phyloP scores from a whole-genome alignment of 441 rosid species.

The Jatropha podagrica region DNA sequence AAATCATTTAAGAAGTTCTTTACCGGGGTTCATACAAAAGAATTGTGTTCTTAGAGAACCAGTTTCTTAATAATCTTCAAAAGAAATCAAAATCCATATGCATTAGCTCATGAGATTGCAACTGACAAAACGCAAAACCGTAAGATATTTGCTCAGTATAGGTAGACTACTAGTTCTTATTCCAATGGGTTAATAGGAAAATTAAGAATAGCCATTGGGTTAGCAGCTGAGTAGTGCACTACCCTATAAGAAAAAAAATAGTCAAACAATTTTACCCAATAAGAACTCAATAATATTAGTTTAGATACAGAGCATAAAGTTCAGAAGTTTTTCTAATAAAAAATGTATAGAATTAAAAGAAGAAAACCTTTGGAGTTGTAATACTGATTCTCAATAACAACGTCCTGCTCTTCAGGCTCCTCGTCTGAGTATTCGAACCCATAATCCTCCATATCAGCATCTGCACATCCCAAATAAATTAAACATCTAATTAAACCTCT shows the following conservation, averaged over 20 bases:
- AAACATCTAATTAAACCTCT: background rate
- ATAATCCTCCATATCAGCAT: conserved; percentile 99
- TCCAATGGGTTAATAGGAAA: background rate
- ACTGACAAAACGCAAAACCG: background rate
- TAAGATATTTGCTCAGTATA: background rate
- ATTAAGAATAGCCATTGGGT: background rate
- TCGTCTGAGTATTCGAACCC: conserved; percentile 98
- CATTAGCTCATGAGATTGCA: background rate
- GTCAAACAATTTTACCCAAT: background rate
- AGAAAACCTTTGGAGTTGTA: conserved; percentile 85
- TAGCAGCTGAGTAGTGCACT: background rate
- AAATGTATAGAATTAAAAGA: background rate
- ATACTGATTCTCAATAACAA: conserved; percentile 94
- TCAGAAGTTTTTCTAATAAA: background rate
- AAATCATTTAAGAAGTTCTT: background rate
- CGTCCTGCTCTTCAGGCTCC: conserved; percentile 98
- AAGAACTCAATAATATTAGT: background rate
- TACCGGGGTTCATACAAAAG: background rate
- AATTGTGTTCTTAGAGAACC: background rate
- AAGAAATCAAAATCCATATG: background rate
- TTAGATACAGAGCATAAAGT: no score
- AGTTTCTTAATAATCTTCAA: background rate
- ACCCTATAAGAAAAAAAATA: background rate
- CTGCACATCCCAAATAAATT: conserved; percentile 33
- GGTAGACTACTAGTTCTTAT: background rate